Base-by-base conservation (phyloP, 2,329 filamentous ascomycete species). In the Pseudogymnoascus sp. region DNA sequence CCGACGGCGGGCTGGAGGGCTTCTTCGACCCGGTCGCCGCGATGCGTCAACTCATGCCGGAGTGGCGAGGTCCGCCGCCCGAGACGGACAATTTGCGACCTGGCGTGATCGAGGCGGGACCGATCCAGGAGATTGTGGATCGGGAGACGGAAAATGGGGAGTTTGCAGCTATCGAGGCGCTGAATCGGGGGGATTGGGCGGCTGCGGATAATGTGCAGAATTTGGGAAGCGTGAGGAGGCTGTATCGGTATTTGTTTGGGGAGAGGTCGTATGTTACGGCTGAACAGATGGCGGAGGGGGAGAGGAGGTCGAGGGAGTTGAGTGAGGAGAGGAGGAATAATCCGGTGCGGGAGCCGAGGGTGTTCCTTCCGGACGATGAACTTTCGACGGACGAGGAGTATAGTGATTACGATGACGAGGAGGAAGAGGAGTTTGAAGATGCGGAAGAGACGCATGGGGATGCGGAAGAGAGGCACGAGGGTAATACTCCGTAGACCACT, bases 11-110 rank as follows among this genome's bases (percentile, higher is more conserved):
- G 8, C 23, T 52, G 2, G 23, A 52, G 45, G 45, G 45, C 8
- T 66, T 69, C 39, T 63, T 65, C 16, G 63, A 71, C 59, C 70
- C 69, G 4, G 60, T 72, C 11, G 70, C 67, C 6, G 71, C 70
- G 16, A 49, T 72, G 0, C 65, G 62, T 2, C 63, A 67, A 55
- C 64, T 72, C 9, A 28, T 71, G 4, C 67, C 67, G 23, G 60
- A 64, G 8, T 64, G 45, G 45, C 1, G 2, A 0, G 45, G 45
- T 8, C 14, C 19, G 8, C 33, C 55, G 30, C 55, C 30, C 12
- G 28, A 11, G 28, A n/a, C 55, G 16, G 55, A 39, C 2, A 4
- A 22, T 7, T 14, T 38, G 7, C 4, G 22, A 7, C 55, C 55
- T 9, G 55, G 23, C 12, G 55, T 4, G 55, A 39, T 36, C n/a